These are phyloP conservation scores for Angomonas ambiguus DNA, from an alignment of 208 protist genomes.

Conservation along the genomic window DNA sequence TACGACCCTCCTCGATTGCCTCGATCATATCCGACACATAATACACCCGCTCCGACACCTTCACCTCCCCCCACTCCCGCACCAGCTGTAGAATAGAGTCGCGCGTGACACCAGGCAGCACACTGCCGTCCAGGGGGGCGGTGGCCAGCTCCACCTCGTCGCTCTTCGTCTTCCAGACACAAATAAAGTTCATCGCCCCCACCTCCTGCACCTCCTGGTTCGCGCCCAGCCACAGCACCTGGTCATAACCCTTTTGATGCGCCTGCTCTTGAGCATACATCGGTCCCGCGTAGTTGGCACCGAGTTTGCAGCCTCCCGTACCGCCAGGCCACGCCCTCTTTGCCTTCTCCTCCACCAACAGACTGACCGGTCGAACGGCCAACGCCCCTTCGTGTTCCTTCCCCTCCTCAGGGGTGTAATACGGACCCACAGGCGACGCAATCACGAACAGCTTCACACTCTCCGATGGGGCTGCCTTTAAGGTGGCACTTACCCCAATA, in stretches of 20 bases:
- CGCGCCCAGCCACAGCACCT: slow-evolving; percentile 97
- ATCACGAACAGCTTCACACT: slow-evolving; percentile 91
- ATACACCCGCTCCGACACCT: slow-evolving; percentile 79
- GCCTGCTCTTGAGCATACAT: slow-evolving; percentile 88
- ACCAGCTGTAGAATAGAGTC: slow-evolving; percentile 93
- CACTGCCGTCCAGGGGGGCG: slow-evolving; percentile 91
- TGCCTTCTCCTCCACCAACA: slow-evolving; percentile 88
- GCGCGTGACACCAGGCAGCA: slow-evolving; percentile 96
- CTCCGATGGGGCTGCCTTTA: slow-evolving; percentile 60
- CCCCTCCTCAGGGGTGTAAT: slow-evolving; percentile 73
- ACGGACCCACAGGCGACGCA: slow-evolving; percentile 96
- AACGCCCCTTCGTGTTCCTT: slow-evolving; percentile 3
- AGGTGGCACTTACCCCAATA: slow-evolving; percentile 84
- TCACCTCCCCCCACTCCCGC: slow-evolving; percentile 76
- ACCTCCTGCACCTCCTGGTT: slow-evolving; percentile 95
- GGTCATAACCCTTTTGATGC: slow-evolving; percentile 87
- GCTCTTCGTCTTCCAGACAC: slow-evolving; percentile 83
- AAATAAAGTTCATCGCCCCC: slow-evolving; percentile 97
- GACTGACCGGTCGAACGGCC: slow-evolving; percentile 84
- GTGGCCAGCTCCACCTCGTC: slow-evolving; percentile 92
- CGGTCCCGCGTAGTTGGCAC: slow-evolving; percentile 91
- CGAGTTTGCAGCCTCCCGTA: slow-evolving; percentile 91
- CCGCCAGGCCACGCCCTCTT: slow-evolving; percentile 95
- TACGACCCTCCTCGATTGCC: slow-evolving; percentile 72
- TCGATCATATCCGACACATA: slow-evolving; percentile 85